Conservation (phyloP, 2,329 filamentous ascomycete genomes). For the Fusarium secorum region DNA sequence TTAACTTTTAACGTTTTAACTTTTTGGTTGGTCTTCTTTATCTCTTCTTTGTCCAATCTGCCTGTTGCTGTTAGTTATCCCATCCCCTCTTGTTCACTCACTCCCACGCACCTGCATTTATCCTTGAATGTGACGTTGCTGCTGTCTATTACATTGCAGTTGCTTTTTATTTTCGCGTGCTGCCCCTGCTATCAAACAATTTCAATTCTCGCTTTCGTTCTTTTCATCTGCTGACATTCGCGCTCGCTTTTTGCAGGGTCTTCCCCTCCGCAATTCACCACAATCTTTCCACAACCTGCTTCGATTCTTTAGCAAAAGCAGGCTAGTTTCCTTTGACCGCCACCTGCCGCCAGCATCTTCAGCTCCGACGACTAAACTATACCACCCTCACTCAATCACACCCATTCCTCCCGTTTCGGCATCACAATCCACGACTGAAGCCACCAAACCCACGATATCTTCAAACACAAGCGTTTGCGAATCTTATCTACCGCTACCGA, state of each 20-base stretch:
- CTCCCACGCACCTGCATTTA: not conserved
- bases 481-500: not conserved
- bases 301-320: conserved; percentile 17
- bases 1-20: not conserved
- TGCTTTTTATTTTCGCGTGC: conserved; percentile 7
- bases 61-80: conserved; percentile 5
- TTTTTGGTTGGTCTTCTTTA: conserved; percentile 5
- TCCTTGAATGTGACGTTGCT: conserved; percentile 29
- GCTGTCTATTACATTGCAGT: conserved; percentile 1
- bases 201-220: conserved; percentile 1
- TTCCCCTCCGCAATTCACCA: conserved; percentile 4
- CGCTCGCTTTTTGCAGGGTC: conserved; percentile 11
- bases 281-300: not conserved
- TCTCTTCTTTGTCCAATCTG: not conserved
- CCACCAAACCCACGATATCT: conserved; percentile 8
- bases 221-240: conserved; percentile 14
- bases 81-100: not conserved
- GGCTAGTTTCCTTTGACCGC: conserved; percentile 32
- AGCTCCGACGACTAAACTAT: conserved; percentile 2
- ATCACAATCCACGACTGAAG: conserved; percentile 2
- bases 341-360: conserved; percentile 16
- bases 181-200: conserved; percentile 4
- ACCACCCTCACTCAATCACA: conserved; percentile 2
- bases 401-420: conserved; percentile 8
- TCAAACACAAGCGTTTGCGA: conserved; percentile 1